Evolutionary conservation across 23 red algal genomes (phyloP), one percentile per base, ranked within the genome.

Genomic region (Pyropia haitanensis): DNA sequence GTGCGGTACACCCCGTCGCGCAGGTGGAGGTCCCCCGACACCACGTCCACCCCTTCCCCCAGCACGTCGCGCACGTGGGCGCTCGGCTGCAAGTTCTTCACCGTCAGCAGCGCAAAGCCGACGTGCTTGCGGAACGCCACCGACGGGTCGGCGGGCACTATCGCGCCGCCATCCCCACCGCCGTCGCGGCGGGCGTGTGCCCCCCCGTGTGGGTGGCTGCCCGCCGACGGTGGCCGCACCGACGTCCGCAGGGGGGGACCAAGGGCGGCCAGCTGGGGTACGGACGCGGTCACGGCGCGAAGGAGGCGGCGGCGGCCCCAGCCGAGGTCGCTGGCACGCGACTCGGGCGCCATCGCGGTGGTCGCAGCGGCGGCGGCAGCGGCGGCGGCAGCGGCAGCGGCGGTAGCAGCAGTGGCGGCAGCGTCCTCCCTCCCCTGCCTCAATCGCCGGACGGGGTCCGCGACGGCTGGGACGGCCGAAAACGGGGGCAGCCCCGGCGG

Each of bases 1-100:
- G 72, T 85, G 62, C 89, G 80, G 21, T 95, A 95, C 21, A 51
- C 39, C 54, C 89, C 89, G 57, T 95, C 89, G 23, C 89, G 51
- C 0, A 95, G 8, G 7, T 86, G 20, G 18, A 95, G 44, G 7
- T 95, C 89, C 2, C 80, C 89, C 23, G 68, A 68, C 13, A 91
- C 67, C 56, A 91, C 76, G 60, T 91, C 70, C 21, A 82, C 39
- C 22, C 27, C 63, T 16, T 59, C 63, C 6, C 49, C 50, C 2
- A 87, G 19, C 39, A 46, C 39, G 39, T 46, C 39, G 39, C 39
- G 39, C 2, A 46, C 39, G 10, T 46, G 39, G 2, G 50, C 16
- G 14, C 64, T 64, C 31, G 27, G 71, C 16, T 70, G 53, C 5
- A 9, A 46, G 64, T 77, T 77, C 22, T 76, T 20, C 18, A 65